A percentile compares a stretch with the other conserved stretches of the same genome.
These are phyloP conservation scores for Apiospora hydei DNA, from an alignment of 2,329 filamentous ascomycete genomes.

Conservation along the genomic window DNA sequence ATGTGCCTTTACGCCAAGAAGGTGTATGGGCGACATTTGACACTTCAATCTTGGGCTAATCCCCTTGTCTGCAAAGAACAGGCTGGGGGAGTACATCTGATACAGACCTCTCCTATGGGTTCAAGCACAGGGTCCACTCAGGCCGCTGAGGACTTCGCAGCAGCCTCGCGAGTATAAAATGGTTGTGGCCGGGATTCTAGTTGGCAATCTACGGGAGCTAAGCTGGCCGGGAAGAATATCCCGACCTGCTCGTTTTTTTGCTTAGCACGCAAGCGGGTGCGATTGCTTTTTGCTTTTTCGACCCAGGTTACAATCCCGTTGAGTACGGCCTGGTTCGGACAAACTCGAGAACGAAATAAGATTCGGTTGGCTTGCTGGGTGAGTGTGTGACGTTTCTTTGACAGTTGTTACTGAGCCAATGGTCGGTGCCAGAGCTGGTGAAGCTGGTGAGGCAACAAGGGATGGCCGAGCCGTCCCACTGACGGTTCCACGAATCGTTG, in stretches of 20 bases:
- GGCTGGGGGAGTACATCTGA: no score
- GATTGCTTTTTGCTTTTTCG: background rate
- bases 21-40: no score
- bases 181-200: background rate
- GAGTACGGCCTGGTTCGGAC: background rate
- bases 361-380: background rate
- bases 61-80: no score
- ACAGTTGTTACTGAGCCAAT: background rate
- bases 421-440: background rate
- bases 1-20: no score
- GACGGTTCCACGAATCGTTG: background rate
- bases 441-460: background rate
- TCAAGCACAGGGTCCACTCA: background rate
- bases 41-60: no score
- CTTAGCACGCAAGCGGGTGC: background rate
- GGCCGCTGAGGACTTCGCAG: background rate
- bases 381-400: background rate
- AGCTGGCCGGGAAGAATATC: background rate
- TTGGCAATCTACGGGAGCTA: background rate
- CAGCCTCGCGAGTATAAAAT: background rate
- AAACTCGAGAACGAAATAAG: background rate
- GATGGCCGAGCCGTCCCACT: conserved; percentile 2
- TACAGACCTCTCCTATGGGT: no score
- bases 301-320: background rate
- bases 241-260: no score